phyloP scores from a whole-genome alignment of 352 stramenopile species.

The Phytophthora vignae region DNA sequence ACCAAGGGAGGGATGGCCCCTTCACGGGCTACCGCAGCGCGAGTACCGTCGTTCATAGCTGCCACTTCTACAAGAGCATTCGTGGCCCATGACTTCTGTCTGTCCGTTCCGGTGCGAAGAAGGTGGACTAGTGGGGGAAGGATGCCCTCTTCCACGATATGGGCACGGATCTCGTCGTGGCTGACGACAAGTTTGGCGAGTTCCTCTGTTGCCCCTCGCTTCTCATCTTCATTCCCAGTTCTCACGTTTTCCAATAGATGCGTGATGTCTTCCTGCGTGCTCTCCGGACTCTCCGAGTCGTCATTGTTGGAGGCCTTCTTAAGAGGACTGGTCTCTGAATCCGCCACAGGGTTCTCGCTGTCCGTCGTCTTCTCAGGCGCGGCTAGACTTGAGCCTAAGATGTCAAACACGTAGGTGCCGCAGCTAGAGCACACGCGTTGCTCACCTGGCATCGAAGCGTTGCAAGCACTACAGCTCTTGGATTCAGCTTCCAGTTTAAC shows the following conservation, averaged over 20 bases:
- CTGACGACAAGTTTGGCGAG: conserved; percentile 4
- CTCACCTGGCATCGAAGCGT: background rate
- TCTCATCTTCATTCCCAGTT: conserved; percentile 6
- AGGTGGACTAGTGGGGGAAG: conserved; percentile 1
- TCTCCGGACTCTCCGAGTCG: background rate
- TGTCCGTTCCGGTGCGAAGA: conserved; percentile 3
- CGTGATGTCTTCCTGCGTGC: conserved; percentile 3
- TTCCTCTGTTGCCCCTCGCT: conserved; percentile 4
- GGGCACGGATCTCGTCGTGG: conserved; percentile 9
- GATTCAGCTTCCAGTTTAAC: background rate
- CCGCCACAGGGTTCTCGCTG: background rate
- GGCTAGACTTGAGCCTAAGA: background rate
- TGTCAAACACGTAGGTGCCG: background rate
- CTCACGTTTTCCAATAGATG: conserved; percentile 7
- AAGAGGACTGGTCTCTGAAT: background rate
- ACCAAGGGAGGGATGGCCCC: conserved; percentile 4
- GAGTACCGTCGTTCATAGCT: conserved; percentile 8
- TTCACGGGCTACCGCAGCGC: conserved; percentile 2
- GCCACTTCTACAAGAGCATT: conserved; percentile 2
- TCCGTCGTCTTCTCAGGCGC: background rate
- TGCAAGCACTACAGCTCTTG: background rate
- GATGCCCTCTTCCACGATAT: conserved; percentile 9
- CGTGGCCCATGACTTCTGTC: conserved; percentile 1
- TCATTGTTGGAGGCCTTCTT: background rate
- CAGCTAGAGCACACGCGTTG: background rate